Evolutionary conservation across 805 yeast species (phyloP).

Genomic region (Sungouiozyma ichnusensis): DNA sequence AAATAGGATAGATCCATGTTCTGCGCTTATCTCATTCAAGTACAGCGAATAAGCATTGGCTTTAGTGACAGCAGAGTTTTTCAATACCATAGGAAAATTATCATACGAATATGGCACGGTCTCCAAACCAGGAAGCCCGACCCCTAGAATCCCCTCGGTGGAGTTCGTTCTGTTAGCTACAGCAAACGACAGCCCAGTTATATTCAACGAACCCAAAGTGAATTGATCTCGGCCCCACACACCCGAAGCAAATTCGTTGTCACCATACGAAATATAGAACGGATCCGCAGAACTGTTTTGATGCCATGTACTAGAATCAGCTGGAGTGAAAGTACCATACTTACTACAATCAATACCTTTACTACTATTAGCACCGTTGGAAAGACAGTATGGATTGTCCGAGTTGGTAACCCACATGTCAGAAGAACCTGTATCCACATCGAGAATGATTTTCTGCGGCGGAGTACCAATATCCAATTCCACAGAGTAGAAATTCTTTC

Average conservation of each 20-base stretch:
- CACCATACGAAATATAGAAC: constrained; percentile 42
- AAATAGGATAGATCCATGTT: constrained; percentile 36
- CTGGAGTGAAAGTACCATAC: constrained; percentile 33
- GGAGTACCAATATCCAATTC: constrained; percentile 35
- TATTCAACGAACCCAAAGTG: constrained; percentile 42
- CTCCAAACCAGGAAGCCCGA: constrained; percentile 51
- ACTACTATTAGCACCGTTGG: not conserved
- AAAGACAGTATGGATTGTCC: constrained; percentile 21
- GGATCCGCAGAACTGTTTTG: constrained; percentile 24
- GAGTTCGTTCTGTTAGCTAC: constrained; percentile 28
- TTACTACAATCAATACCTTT: constrained; percentile 23
- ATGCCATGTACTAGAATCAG: constrained; percentile 27
- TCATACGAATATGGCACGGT: constrained; percentile 32
- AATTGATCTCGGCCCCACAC: constrained; percentile 37
- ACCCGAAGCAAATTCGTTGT: constrained; percentile 40
- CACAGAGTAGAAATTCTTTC: constrained; percentile 34
- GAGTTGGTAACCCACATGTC: constrained; percentile 45
- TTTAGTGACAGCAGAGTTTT: constrained; percentile 30
- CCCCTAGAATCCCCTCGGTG: constrained; percentile 39
- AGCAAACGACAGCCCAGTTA: constrained; percentile 25
- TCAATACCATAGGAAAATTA: constrained; percentile 15
- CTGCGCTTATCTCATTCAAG: constrained; percentile 35
- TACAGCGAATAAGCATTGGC: constrained; percentile 35
- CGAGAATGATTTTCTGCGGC: constrained; percentile 32
- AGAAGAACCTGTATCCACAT: constrained; percentile 61